Evolutionary conservation across 495 filamentous ascomycete species (phyloP).

Genomic region (Neurospora sp.): DNA sequence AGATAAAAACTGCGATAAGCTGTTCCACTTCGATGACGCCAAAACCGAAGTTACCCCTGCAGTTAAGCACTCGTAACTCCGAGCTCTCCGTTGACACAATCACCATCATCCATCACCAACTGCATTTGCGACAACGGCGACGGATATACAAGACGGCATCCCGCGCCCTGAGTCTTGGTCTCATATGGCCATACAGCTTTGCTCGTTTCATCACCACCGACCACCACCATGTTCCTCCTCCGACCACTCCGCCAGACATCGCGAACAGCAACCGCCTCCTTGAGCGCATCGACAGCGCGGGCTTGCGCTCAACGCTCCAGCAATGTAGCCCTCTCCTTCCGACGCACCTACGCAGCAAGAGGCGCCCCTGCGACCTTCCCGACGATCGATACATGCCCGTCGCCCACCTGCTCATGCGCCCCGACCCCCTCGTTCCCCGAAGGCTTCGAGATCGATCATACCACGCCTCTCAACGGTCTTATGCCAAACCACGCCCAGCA

Average conservation of each 20-base stretch:
- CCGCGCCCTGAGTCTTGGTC: background rate
- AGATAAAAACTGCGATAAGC: background rate
- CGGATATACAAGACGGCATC: background rate
- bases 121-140: background rate
- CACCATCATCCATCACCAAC: background rate
- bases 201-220: background rate
- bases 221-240: background rate
- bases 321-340: background rate
- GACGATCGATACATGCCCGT: conserved; percentile 53
- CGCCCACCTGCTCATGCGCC: conserved; percentile 61
- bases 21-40: background rate
- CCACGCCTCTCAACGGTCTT: conserved; percentile 56
- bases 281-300: background rate
- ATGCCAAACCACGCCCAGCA: conserved; percentile 76
- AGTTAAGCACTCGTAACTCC: background rate
- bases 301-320: background rate
- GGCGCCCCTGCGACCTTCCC: conserved; percentile 24
- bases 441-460: conserved; percentile 64
- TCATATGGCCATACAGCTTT: background rate
- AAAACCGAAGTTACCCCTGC: background rate
- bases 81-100: background rate
- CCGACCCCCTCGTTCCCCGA: conserved; percentile 52
- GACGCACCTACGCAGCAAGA: background rate
- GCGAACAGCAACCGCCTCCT: background rate
- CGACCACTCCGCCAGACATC: background rate